Conservation (phyloP, 768 basidiomycete species). For the Tricholoma furcatifolium region DNA sequence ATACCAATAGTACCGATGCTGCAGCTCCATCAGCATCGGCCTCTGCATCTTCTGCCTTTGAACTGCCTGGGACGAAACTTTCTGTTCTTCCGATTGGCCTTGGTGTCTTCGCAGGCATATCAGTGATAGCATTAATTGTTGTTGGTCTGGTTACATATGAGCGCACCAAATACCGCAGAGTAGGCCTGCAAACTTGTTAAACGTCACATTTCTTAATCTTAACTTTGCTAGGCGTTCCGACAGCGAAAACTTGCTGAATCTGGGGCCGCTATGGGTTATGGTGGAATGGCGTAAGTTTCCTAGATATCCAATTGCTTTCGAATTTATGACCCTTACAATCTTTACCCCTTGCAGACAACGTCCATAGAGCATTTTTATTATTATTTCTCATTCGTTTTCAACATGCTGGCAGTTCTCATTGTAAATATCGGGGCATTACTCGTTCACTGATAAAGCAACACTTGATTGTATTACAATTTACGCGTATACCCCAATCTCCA, state of each 20-base stretch:
- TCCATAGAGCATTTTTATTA: conserved; percentile 11
- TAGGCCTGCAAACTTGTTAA: conserved; percentile 28
- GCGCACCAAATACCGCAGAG: conserved; percentile 84
- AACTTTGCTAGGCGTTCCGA: conserved; percentile 59
- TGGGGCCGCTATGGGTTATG: conserved; percentile 57
- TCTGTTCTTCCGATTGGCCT: conserved; percentile 81
- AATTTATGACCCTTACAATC: neutral
- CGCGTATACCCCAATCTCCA: neutral
- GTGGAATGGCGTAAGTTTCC: conserved; percentile 45
- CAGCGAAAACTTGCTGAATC: conserved; percentile 70
- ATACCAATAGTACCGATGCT: conserved; percentile 24
- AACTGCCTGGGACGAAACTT: conserved; percentile 69
- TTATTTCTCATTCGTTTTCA: conserved; percentile 3
- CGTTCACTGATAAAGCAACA: neutral
- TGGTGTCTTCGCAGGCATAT: conserved; percentile 83
- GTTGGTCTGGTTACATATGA: conserved; percentile 87
- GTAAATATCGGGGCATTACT: conserved; percentile 1
- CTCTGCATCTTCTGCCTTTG: conserved; percentile 42
- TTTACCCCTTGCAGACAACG: conserved; percentile 14
- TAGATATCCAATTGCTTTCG: neutral
- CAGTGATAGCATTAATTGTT: conserved; percentile 77
- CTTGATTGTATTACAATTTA: neutral
- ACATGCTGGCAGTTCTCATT: conserved; percentile 12
- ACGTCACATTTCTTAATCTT: conserved; percentile 5
- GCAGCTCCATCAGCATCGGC: conserved; percentile 31